Evolutionary conservation across 768 basidiomycete species (phyloP).

Genomic region (Boletellus ananas): DNA sequence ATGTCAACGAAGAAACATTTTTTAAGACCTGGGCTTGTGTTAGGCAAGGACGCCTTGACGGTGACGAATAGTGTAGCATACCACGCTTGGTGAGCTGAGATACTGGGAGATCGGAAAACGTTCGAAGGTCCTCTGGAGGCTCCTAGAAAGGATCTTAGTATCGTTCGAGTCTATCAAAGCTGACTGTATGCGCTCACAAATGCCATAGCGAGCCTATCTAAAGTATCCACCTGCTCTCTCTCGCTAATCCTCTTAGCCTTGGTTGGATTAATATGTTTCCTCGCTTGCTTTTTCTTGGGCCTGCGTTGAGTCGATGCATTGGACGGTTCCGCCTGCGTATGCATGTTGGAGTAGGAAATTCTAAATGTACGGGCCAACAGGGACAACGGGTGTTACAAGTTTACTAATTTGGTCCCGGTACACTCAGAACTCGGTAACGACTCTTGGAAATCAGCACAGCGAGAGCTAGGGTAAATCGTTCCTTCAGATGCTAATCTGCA

Average conservation of each 20-base stretch:
- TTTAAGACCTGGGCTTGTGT: conserved; percentile 60
- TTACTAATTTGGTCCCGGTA: no score
- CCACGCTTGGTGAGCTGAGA: conserved; percentile 75
- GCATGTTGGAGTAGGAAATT: conserved; percentile 13
- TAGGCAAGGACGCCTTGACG: background rate
- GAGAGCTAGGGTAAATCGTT: no score
- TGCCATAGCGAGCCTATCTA: conserved; percentile 46
- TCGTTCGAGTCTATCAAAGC: background rate
- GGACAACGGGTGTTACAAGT: background rate
- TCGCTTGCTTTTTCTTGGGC: conserved; percentile 13
- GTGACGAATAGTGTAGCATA: conserved; percentile 16
- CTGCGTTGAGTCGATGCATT: conserved; percentile 6
- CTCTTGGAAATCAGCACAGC: no score
- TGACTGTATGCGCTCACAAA: conserved; percentile 42
- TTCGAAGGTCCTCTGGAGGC: conserved; percentile 41
- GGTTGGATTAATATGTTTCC: conserved; percentile 6
- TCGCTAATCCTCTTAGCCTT: conserved; percentile 44
- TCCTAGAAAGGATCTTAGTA: conserved; percentile 38
- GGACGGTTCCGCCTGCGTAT: conserved; percentile 19
- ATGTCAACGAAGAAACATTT: conserved; percentile 82
- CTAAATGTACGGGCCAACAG: no score
- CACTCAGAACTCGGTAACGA: no score
- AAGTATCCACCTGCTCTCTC: conserved; percentile 46
- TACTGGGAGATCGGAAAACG: conserved; percentile 75
- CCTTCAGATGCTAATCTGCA: no score